Evolutionary conservation across 116 monocot species (phyloP), one percentile per base, ranked within the genome.

Genomic region (Iris pallida): DNA sequence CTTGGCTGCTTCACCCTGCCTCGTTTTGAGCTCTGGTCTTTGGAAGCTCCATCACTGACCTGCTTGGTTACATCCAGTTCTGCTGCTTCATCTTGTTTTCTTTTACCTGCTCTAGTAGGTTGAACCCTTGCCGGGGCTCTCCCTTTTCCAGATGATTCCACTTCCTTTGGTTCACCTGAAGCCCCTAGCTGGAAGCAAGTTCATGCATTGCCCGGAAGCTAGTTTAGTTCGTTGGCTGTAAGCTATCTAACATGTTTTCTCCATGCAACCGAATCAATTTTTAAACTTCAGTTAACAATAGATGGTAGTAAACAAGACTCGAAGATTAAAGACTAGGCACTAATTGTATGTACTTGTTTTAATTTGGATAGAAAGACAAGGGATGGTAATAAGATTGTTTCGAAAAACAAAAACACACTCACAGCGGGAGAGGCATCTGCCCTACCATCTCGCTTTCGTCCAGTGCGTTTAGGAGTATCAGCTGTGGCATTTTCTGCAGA

Each of bases 401-500:
- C 45, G 12, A 44, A 13, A 57, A 14, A n/a, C 10, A 55, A 43
- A 40, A 61, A 49, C 57, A 47, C 40, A 74, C 80, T 70, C 55
- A 71, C 71, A 80, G 30, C 30, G 30, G 69, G 47, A 59, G 60
- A 63, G 17, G 14, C 11, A 59, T 47, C 53, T 59, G 19, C 63
- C 60, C 68, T 68, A 16, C 7, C 17, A n/a, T 30, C 45, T 72
- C 59, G 43, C 40, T 64, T 71, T 58, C 68, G 63, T 4, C 5
- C 54, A 53, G 68, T 77, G 5, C 56, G 52, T 69, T 63, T 42
- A 18, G 59, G 18, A 56, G 68, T 12, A 44, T 77, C 64, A 53
- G 68, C 40, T 52, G 48, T 40, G 40, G n/a, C 20, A 72, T 53
- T 57, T 68, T 63, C 73, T 73, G 72, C 57, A 73, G 42, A 7